Evolutionary conservation across 2,329 filamentous ascomycete species (phyloP).

Genomic region (Cryphonectria carpinicola): DNA sequence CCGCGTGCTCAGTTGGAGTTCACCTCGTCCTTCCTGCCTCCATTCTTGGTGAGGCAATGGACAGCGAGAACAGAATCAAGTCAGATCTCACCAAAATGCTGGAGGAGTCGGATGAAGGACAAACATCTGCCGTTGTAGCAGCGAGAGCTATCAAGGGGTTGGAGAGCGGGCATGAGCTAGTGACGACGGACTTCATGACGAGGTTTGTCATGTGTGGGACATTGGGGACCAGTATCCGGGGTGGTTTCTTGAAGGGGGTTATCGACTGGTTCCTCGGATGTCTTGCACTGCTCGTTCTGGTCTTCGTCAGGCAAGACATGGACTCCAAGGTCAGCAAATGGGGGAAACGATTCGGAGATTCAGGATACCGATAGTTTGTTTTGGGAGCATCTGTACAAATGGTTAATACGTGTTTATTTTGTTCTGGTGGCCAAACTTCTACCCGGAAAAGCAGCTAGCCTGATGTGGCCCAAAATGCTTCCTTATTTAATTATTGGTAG

Average conservation of each 20-base stretch:
- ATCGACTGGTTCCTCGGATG: constrained; percentile 41
- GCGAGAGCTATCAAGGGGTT: constrained; percentile 59
- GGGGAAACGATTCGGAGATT: constrained; percentile 36
- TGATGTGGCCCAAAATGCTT: not conserved
- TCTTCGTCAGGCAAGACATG: constrained; percentile 44
- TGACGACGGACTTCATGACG: constrained; percentile 63
- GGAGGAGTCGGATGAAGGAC: constrained; percentile 41
- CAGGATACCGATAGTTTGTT: not conserved
- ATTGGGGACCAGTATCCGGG: constrained; percentile 39
- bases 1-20: constrained; percentile 52
- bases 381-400: not conserved
- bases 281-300: constrained; percentile 41
- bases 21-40: constrained; percentile 69
- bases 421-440: not conserved
- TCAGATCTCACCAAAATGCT: constrained; percentile 43
- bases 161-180: constrained; percentile 66
- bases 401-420: no score
- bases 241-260: constrained; percentile 36
- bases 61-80: constrained; percentile 42
- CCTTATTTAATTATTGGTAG: not conserved
- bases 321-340: constrained; percentile 43
- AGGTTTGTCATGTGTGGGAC: constrained; percentile 57
- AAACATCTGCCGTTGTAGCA: constrained; percentile 63
- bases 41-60: constrained; percentile 62
- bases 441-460: not conserved